These are phyloP conservation scores for Exophiala sp. DNA, from an alignment of 2,329 filamentous ascomycete genomes.

Conservation along the genomic window DNA sequence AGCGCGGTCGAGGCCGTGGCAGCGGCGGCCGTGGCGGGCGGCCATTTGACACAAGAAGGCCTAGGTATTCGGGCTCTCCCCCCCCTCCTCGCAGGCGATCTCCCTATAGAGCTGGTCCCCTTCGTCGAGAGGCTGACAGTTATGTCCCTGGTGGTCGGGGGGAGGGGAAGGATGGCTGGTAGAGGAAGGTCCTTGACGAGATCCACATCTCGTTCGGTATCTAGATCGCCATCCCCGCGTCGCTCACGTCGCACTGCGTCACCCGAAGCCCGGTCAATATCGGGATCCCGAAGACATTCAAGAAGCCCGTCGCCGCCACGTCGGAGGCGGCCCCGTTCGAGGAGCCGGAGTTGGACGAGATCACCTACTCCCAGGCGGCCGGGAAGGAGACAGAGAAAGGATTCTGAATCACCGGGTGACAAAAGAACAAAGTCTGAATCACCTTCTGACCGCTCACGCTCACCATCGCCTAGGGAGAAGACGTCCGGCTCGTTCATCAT, in stretches of 20 bases:
- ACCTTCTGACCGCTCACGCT: slow-evolving; percentile 48
- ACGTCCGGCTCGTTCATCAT: slow-evolving; percentile 37
- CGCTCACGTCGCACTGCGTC: slow-evolving; percentile 21
- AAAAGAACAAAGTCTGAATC: slow-evolving; percentile 43
- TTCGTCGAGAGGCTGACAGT: slow-evolving; percentile 50
- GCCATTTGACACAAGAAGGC: slow-evolving; percentile 46
- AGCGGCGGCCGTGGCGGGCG: slow-evolving; percentile 35
- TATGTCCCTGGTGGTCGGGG: slow-evolving; percentile 49
- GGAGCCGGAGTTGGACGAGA: slow-evolving; percentile 15
- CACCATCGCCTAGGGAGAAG: slow-evolving; percentile 51
- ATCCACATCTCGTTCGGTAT: slow-evolving; percentile 34
- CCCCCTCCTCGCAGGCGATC: slow-evolving; percentile 47
- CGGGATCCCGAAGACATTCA: slow-evolving; percentile 26
- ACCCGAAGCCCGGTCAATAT: slow-evolving; percentile 12
- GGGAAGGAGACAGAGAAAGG: slow-evolving; percentile 35
- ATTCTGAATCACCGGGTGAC: slow-evolving; percentile 37
- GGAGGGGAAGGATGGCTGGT: slow-evolving; percentile 31
- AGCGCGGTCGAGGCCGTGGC: slow-evolving; percentile 34
- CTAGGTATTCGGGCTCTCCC: slow-evolving; percentile 49
- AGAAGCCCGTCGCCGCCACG: slow-evolving; percentile 30
- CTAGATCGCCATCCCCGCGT: slow-evolving; percentile 34
- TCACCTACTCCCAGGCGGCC: slow-evolving; percentile 28
- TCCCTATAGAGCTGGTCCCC: slow-evolving; percentile 42
- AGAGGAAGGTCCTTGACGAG: slow-evolving; percentile 37
- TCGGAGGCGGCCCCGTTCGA: slow-evolving; percentile 10